Evolutionary conservation across 139 green algal species (phyloP), one percentile per base, ranked within the genome.

Genomic region (Medakamo hakoo): DNA sequence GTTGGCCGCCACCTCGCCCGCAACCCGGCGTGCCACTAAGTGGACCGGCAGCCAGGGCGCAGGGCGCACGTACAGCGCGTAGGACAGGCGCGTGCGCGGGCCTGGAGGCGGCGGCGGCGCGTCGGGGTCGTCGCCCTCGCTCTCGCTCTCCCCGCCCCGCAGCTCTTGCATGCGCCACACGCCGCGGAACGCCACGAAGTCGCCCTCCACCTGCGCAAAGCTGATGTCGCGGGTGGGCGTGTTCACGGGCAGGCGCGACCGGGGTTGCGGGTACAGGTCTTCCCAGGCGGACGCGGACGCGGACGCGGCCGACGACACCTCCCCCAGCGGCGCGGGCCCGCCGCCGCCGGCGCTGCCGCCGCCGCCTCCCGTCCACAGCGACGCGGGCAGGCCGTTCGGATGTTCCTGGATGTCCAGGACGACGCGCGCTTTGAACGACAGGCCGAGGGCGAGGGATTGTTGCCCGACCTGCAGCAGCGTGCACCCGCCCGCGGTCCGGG

Each of bases 171-270:
- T 84, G 22, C 84, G 67, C 86, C 86, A 94, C 1, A 90, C 57
- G 24, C 86, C 86, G 2, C 71, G 68, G 75, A 94, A 94, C 18
- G 67, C 73, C 26, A 24, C 30, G 66, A 94, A 94, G 59, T 94
- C 87, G 0, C 87, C 87, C 28, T 92, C 77, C 4, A 88, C 48
- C 30, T 84, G 58, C 28, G 66, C 58, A 57, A 94, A 94, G 24
- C 64, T 73, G 59, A 94, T 90, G 64, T 93, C 87, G 1, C 60
- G 65, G 9, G 62, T 20, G 14, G n/a, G 30, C 2, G 57, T 56
- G 4, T 5, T 31, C 29, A n/a, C n/a, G 26, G 58, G 73, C n/a
- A 30, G 73, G 27, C 70, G 49, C 3, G 66, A 60, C 22, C 66
- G 25, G 16, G 61, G 62, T 18, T 56, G 68, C 2, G 30, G 27